Conservation (phyloP, 495 filamentous ascomycete species). For the Copromyces sp. region DNA sequence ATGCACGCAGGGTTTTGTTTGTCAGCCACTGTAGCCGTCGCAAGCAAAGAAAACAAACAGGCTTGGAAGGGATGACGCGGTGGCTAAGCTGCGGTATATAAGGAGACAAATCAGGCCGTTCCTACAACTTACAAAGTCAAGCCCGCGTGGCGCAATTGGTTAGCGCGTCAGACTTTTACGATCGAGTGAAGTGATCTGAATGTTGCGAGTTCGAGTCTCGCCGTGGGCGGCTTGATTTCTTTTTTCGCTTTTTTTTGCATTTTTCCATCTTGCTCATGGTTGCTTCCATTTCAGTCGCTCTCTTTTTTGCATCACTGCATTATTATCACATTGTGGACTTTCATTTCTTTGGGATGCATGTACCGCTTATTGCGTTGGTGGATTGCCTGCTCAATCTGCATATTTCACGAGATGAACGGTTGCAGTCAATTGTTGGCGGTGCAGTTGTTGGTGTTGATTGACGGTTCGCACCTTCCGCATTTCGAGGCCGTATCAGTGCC, state of each 20-base stretch:
- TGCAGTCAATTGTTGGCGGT: neutral
- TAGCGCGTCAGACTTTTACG: conserved; percentile 25
- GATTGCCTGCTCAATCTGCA: neutral
- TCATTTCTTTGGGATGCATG: neutral
- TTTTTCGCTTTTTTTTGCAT: neutral
- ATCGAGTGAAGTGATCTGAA: conserved; percentile 12
- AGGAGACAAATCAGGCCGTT: neutral
- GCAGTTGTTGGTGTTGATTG: neutral
- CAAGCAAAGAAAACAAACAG: neutral
- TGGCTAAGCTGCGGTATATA: neutral
- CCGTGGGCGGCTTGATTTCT: conserved; percentile 11
- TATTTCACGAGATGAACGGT: neutral
- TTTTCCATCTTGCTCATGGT: neutral
- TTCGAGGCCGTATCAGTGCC: neutral
- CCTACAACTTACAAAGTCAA: neutral
- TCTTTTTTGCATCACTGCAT: neutral
- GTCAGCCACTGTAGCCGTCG: neutral
- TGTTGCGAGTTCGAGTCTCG: conserved; percentile 28
- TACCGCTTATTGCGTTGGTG: neutral
- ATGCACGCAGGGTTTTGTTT: neutral
- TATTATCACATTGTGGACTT: neutral
- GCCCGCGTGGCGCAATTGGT: conserved; percentile 24
- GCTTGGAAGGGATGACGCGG: neutral
- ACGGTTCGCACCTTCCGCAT: neutral
- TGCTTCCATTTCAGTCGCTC: neutral